These are phyloP conservation scores for Pezicula radicicola DNA, from an alignment of 2,329 filamentous ascomycete species.

Conservation along the genomic window DNA sequence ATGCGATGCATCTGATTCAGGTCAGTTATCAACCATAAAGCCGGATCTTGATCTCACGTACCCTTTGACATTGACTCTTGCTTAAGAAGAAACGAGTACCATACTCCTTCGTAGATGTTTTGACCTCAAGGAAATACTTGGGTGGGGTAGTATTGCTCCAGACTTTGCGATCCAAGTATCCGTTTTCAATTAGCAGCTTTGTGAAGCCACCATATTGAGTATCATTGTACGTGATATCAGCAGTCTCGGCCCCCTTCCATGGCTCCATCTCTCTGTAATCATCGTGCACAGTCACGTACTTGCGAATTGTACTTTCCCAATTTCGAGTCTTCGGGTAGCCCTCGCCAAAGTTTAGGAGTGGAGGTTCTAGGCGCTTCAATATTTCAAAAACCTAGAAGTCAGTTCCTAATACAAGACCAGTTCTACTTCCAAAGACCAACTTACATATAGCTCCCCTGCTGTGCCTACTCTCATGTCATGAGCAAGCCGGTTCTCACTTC, in stretches of 20 bases:
- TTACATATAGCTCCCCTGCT: constrained; percentile 23
- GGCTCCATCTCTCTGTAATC: constrained; percentile 36
- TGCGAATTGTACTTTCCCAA: constrained; percentile 48
- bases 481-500: constrained; percentile 11
- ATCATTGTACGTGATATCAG: constrained; percentile 46
- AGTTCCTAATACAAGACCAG: background rate
- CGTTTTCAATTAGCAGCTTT: constrained; percentile 29
- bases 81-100: constrained; percentile 44
- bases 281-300: constrained; percentile 34
- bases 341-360: constrained; percentile 32
- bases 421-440: constrained; percentile 5
- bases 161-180: constrained; percentile 25
- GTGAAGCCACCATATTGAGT: constrained; percentile 29
- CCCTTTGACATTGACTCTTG: constrained; percentile 38
- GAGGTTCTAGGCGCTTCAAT: constrained; percentile 5
- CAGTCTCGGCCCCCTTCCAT: constrained; percentile 41
- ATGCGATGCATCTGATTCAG: constrained; percentile 9
- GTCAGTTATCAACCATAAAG: constrained; percentile 1
- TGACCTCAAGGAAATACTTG: constrained; percentile 48
- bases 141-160: constrained; percentile 30
- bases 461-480: constrained; percentile 19
- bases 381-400: constrained; percentile 38
- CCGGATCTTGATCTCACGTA: constrained; percentile 22
- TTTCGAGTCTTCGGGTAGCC: constrained; percentile 23
- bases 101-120: constrained; percentile 37